phyloP scores from a whole-genome alignment of 768 basidiomycete species.

The Trametes coccinea region DNA sequence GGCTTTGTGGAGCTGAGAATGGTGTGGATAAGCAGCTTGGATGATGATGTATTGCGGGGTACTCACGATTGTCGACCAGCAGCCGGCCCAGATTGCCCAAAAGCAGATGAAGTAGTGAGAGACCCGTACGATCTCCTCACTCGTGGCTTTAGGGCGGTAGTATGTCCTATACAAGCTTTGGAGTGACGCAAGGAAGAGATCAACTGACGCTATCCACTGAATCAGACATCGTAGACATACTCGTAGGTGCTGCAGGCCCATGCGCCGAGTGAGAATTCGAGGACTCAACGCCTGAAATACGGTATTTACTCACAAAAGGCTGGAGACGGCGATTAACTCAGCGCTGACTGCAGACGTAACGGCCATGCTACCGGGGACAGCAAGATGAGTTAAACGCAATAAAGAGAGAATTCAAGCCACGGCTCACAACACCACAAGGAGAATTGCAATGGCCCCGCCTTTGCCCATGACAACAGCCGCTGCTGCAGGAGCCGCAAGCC shows the following conservation, averaged over 20 bases:
- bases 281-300: not conserved
- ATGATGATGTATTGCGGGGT: not conserved
- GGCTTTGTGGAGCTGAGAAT: conserved; percentile 42
- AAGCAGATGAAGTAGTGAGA: conserved; percentile 36
- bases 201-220: not conserved
- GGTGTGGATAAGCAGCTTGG: not conserved
- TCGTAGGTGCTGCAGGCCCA: conserved; percentile 43
- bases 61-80: conserved; percentile 38
- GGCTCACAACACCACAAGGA: conserved; percentile 35
- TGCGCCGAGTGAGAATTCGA: not conserved
- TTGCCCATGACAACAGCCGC: conserved; percentile 38
- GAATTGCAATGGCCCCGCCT: conserved; percentile 38
- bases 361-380: conserved; percentile 37
- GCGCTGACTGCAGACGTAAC: conserved; percentile 39
- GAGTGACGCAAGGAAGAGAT: not conserved
- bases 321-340: conserved; percentile 39
- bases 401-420: not conserved
- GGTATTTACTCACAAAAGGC: conserved; percentile 35
- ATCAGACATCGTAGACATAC: conserved; percentile 30
- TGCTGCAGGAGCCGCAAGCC: conserved; percentile 39
- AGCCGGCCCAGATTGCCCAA: conserved; percentile 41
- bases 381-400: conserved; percentile 20
- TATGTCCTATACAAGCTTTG: conserved; percentile 37
- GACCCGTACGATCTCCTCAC: conserved; percentile 35
- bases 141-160: conserved; percentile 33